Evolutionary conservation across 108 stramenopile species (phyloP).

Genomic region (Poteriospumella lacustris): DNA sequence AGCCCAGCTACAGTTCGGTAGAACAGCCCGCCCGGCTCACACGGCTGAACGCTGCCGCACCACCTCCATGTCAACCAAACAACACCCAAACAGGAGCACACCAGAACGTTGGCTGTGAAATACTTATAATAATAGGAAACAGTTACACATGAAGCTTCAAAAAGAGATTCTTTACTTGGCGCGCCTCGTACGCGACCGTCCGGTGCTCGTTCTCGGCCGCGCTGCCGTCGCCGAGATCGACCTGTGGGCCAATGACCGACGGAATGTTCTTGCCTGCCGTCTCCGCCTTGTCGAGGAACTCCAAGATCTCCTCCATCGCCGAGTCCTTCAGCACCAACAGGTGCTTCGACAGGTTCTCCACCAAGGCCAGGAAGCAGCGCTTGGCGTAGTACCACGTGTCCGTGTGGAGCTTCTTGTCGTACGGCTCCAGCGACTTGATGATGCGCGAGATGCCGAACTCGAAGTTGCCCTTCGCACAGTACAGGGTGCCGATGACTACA

Average conservation of each 20-base stretch:
- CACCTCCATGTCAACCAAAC: too few species aligned
- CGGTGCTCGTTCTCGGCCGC: constrained; percentile 30
- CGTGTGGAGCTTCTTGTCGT: constrained; percentile 69
- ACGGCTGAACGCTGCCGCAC: too few species aligned
- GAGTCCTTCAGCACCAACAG: constrained; percentile 63
- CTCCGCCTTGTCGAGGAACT: constrained; percentile 61
- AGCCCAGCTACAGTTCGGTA: too few species aligned
- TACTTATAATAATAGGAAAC: too few species aligned
- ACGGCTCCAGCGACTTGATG: constrained; percentile 71
- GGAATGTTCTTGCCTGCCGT: constrained; percentile 52
- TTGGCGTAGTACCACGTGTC: constrained; percentile 82
- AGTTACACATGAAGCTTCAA: constrained; percentile 39
- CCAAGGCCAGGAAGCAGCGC: constrained; percentile 69
- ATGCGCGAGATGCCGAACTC: constrained; percentile 75
- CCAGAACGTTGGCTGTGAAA: too few species aligned
- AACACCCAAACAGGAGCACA: too few species aligned
- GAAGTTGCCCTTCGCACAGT: constrained; percentile 77
- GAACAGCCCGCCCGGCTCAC: too few species aligned
- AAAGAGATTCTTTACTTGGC: constrained; percentile 56
- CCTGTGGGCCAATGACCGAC: constrained; percentile 51
- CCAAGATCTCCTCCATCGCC: constrained; percentile 61
- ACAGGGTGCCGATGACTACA: constrained; percentile 73
- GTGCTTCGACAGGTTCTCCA: constrained; percentile 67
- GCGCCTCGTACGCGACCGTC: constrained; percentile 60
- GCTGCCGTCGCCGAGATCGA: constrained; percentile 46